A percentile compares a stretch with the other conserved stretches of the same genome.
These are phyloP conservation scores for Talaromyces sp. DNA, from an alignment of 2,329 filamentous ascomycete genomes.

Conservation along the genomic window DNA sequence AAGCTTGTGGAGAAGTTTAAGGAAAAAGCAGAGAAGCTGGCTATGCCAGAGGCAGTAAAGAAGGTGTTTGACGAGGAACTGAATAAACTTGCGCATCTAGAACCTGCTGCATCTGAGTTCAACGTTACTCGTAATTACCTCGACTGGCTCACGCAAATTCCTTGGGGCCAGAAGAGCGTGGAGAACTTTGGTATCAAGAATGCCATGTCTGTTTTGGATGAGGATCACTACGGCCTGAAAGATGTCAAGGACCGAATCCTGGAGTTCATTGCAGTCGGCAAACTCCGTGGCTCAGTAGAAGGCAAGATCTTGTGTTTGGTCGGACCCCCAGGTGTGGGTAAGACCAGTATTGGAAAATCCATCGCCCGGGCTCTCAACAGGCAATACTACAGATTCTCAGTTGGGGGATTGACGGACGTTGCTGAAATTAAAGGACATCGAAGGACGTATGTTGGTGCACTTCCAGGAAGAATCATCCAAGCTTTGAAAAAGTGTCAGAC, in stretches of 20 bases:
- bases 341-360: slow-evolving; percentile 98
- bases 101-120: slow-evolving; percentile 94
- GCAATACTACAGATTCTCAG: slow-evolving; percentile 97
- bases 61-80: slow-evolving; percentile 98
- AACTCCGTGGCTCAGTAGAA: slow-evolving; percentile 92
- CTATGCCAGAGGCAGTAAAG: slow-evolving; percentile 94
- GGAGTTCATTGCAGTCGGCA: slow-evolving; percentile 97
- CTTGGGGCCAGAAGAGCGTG: slow-evolving; percentile 90
- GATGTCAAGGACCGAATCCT: slow-evolving; percentile 98
- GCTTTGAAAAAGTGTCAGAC: slow-evolving; percentile 98
- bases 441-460: slow-evolving; percentile 90
- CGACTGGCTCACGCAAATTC: slow-evolving; percentile 97
- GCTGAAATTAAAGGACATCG: slow-evolving; percentile 98
- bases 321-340: slow-evolving; percentile 93
- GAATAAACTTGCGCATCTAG: slow-evolving; percentile 92
- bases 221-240: slow-evolving; percentile 94
- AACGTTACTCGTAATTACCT: slow-evolving; percentile 98
- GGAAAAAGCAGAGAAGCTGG: slow-evolving; percentile 86
- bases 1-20: slow-evolving; percentile 97
- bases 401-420: slow-evolving; percentile 93
- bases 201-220: slow-evolving; percentile 83
- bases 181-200: slow-evolving; percentile 97
- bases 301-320: slow-evolving; percentile 98
- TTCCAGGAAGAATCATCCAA: slow-evolving; percentile 95
- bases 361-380: slow-evolving; percentile 92